A percentile compares a stretch with the other conserved stretches of the same genome.
These are phyloP conservation scores for Candida andamanensis DNA, from an alignment of 805 yeast genomes.

Conservation along the genomic window DNA sequence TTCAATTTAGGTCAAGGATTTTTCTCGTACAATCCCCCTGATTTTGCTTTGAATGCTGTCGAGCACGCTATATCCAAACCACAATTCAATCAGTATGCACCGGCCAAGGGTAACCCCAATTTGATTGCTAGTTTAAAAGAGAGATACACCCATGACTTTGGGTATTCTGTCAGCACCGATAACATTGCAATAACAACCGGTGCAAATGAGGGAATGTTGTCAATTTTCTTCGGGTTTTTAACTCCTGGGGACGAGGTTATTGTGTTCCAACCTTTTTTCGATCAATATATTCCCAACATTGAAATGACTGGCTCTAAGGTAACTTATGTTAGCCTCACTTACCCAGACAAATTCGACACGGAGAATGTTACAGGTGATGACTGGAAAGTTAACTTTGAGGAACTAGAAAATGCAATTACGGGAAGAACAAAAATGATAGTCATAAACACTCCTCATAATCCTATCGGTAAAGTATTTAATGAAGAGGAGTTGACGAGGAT, in stretches of 20 bases:
- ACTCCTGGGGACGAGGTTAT: constrained; percentile 90
- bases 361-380: constrained; percentile 73
- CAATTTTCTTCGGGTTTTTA: constrained; percentile 79
- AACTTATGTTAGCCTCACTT: constrained; percentile 78
- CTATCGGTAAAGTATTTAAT: constrained; percentile 86
- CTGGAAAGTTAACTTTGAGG: constrained; percentile 81
- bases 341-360: constrained; percentile 65
- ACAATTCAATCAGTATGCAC: constrained; percentile 86
- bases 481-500: constrained; percentile 66
- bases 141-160: constrained; percentile 66
- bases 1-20: constrained; percentile 95
- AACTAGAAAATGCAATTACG: constrained; percentile 66
- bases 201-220: constrained; percentile 91
- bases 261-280: constrained; percentile 95
- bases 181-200: constrained; percentile 88
- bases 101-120: constrained; percentile 79
- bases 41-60: constrained; percentile 84
- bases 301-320: constrained; percentile 92
- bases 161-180: constrained; percentile 48
- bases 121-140: constrained; percentile 65
- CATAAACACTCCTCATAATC: constrained; percentile 93
- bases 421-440: constrained; percentile 80
- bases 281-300: constrained; percentile 91
- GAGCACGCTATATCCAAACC: constrained; percentile 68
- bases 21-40: constrained; percentile 93